Evolutionary conservation across 768 basidiomycete genomes (phyloP).

Genomic region (Fistulinella prunicolor): DNA sequence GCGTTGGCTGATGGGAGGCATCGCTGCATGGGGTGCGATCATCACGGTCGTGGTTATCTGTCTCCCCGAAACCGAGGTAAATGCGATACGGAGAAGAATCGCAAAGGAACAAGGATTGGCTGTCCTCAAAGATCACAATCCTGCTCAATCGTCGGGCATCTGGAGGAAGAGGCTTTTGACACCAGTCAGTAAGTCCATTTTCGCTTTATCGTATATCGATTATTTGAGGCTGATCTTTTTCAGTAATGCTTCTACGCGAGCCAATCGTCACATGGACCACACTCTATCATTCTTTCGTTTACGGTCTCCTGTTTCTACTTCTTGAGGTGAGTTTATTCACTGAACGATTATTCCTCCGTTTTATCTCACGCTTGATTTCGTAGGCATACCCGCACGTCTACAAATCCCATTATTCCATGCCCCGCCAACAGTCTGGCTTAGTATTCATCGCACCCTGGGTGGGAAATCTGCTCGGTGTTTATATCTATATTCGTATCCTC

Average conservation of each 20-base stretch:
- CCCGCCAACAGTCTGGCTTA: constrained; percentile 21
- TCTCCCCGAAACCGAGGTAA: constrained; percentile 28
- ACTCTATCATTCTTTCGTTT: constrained; percentile 27
- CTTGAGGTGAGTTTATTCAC: constrained; percentile 17
- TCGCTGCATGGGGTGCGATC: constrained; percentile 18
- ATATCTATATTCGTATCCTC: constrained; percentile 24
- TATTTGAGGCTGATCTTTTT: neutral
- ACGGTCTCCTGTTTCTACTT: constrained; percentile 28
- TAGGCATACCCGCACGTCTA: constrained; percentile 26
- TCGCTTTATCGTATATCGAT: neutral
- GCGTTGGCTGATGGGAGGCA: constrained; percentile 23
- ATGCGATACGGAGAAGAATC: constrained; percentile 17
- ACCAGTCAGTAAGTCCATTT: constrained; percentile 23
- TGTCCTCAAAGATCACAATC: neutral
- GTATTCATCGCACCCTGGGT: constrained; percentile 26
- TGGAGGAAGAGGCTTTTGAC: constrained; percentile 22
- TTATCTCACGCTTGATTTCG: neutral
- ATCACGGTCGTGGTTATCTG: constrained; percentile 14
- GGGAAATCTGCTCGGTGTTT: constrained; percentile 26
- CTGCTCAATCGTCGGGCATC: constrained; percentile 3
- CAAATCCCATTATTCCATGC: constrained; percentile 19
- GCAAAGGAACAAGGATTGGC: constrained; percentile 12
- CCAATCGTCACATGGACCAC: constrained; percentile 29
- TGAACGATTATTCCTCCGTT: neutral
- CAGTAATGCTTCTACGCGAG: constrained; percentile 25